Conservation (phyloP, 495 filamentous ascomycete species). For the Achaetomiella virescens region DNA sequence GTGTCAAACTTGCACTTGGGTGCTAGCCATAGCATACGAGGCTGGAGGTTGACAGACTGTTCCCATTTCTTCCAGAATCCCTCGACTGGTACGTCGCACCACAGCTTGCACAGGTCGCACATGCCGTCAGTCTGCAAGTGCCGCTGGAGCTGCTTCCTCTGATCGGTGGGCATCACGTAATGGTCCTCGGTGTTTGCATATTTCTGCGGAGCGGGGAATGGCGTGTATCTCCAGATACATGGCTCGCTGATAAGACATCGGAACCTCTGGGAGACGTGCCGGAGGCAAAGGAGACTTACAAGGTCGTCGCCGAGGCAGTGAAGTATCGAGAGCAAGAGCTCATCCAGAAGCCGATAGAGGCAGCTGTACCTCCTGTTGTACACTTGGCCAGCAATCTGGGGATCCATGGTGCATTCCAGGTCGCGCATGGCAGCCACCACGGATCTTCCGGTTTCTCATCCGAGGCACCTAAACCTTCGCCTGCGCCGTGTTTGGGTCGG, state of each 20-base stretch:
- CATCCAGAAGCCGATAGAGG: background rate
- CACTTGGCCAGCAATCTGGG: background rate
- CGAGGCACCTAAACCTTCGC: background rate
- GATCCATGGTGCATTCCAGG: background rate
- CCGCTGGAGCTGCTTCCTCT: background rate
- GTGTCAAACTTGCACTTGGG: background rate
- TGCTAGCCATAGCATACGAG: background rate
- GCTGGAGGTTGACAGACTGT: background rate
- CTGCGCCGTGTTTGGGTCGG: no score
- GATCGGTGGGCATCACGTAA: background rate
- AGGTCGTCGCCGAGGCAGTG: background rate
- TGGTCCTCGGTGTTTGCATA: background rate
- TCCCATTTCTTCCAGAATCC: no score
- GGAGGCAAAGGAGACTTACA: background rate
- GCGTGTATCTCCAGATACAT: background rate
- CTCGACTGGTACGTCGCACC: background rate
- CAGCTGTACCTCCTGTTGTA: background rate
- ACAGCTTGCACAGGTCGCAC: background rate
- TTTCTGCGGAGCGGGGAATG: background rate
- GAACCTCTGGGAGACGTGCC: background rate
- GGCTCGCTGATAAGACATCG: background rate
- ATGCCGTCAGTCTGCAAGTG: background rate
- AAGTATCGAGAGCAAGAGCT: background rate
- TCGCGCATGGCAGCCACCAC: background rate
- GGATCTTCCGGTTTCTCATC: background rate